phyloP scores from a whole-genome alignment of 2,329 filamentous ascomycete genomes.

The Trichoderma simmonsii region DNA sequence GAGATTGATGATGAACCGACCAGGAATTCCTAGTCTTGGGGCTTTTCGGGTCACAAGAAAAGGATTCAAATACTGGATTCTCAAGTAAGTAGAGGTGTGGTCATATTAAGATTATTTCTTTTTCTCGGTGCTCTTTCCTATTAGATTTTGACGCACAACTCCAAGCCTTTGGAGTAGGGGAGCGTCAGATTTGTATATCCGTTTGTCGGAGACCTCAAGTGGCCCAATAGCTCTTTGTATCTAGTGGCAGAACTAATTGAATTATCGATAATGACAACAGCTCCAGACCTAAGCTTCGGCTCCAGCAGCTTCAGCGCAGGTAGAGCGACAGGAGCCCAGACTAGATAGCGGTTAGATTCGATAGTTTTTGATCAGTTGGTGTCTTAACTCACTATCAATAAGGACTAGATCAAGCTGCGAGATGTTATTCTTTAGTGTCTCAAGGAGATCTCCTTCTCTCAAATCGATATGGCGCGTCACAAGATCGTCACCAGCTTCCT shows the following conservation, averaged over 20 bases:
- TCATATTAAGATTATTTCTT: not conserved
- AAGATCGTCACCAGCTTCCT: constrained; percentile 45
- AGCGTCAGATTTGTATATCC: constrained; percentile 44
- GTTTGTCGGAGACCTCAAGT: constrained; percentile 43
- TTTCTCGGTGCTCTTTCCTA: not conserved
- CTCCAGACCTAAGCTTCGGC: constrained; percentile 44
- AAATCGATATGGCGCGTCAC: constrained; percentile 53
- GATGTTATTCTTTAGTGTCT: constrained; percentile 46
- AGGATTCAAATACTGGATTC: not conserved
- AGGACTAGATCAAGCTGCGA: constrained; percentile 53
- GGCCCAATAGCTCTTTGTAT: constrained; percentile 48
- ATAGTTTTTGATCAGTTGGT: too few species aligned
- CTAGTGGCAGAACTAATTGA: constrained; percentile 36
- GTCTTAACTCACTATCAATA: constrained; percentile 55
- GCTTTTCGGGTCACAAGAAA: not conserved
- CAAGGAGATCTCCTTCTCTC: constrained; percentile 54
- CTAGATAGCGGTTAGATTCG: constrained; percentile 30
- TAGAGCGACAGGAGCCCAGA: constrained; percentile 55
- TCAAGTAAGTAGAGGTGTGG: not conserved
- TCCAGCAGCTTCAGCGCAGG: constrained; percentile 50
- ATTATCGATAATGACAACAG: constrained; percentile 51
- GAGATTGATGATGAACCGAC: not conserved
- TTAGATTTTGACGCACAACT: constrained; percentile 27
- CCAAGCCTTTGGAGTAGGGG: constrained; percentile 32
- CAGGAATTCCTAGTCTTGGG: too few species aligned